phyloP scores from a whole-genome alignment of 2,329 filamentous ascomycete species.

The Stachybotrys echinatus region DNA sequence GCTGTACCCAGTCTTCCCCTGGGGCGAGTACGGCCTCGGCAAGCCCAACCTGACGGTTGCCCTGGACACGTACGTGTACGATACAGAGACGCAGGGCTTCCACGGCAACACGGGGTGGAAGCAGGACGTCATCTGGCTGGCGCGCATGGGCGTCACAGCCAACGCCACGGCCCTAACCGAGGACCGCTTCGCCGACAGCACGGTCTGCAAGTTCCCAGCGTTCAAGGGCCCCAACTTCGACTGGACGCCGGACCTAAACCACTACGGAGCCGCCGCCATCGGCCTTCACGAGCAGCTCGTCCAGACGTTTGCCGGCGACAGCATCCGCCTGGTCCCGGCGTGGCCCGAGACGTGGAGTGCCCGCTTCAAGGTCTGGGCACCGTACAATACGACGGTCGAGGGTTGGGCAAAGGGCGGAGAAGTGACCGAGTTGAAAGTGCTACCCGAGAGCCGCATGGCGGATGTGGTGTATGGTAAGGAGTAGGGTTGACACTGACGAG shows the following conservation, averaged over 20 bases:
- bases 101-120: conserved; percentile 5
- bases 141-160: conserved; percentile 4
- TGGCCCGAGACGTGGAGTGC: conserved; percentile 4
- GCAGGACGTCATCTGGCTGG: conserved; percentile 6
- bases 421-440: background rate
- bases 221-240: conserved; percentile 6
- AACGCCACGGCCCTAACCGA: conserved; percentile 3
- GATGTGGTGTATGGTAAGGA: conserved; percentile 2
- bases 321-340: conserved; percentile 2
- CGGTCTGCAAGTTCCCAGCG: conserved; percentile 4
- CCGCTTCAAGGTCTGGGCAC: conserved; percentile 4
- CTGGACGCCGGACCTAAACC: conserved; percentile 5
- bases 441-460: background rate
- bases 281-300: conserved; percentile 5
- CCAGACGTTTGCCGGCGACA: conserved; percentile 2
- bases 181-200: conserved; percentile 2
- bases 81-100: conserved; percentile 4
- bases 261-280: conserved; percentile 3
- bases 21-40: conserved; percentile 4
- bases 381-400: conserved; percentile 3
- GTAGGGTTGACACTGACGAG: background rate
- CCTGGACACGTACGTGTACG: conserved; percentile 2
- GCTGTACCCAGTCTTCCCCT: conserved; percentile 4
- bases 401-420: conserved; percentile 1
- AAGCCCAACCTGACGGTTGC: conserved; percentile 4